Evolutionary conservation across 164 flowering plant genomes (phyloP).

Genomic region (Houttuynia cordata): DNA sequence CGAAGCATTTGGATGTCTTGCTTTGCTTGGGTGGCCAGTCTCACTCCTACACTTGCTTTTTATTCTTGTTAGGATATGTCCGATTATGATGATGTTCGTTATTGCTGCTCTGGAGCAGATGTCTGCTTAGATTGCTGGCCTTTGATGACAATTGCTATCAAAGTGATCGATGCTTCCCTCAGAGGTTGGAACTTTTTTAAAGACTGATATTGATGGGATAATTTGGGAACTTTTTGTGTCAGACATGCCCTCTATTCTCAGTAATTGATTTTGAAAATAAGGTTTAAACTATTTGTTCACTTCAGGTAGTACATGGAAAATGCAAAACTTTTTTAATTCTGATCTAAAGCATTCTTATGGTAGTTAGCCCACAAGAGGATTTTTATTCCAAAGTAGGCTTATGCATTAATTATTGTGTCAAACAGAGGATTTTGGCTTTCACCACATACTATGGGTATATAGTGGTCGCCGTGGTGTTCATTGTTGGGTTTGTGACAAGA

Average conservation of each 20-base stretch:
- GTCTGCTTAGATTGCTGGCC: slow-evolving; percentile 96
- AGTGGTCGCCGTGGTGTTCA: slow-evolving; percentile 99
- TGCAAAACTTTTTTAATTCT: too few relatives aligned
- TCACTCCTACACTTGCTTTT: neutral
- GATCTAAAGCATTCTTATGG: too few relatives aligned
- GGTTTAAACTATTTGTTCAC: too few relatives aligned
- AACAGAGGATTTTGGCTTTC: slow-evolving; percentile 92
- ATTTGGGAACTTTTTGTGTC: neutral
- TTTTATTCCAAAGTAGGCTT: too few relatives aligned
- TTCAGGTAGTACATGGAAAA: too few relatives aligned
- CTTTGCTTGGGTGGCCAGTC: neutral
- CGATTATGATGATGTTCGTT: slow-evolving; percentile 96
- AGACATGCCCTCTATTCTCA: neutral
- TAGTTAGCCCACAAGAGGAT: neutral
- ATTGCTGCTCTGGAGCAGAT: slow-evolving; percentile 96
- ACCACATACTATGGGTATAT: slow-evolving; percentile 92
- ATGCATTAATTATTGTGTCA: neutral
- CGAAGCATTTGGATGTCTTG: neutral
- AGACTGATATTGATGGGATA: neutral
- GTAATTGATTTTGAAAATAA: neutral
- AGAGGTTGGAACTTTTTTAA: slow-evolving; percentile 42
- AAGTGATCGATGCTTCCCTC: slow-evolving; percentile 83
- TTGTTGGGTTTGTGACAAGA: slow-evolving; percentile 98
- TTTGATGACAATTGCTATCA: slow-evolving; percentile 86
- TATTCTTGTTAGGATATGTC: slow-evolving; percentile 58